Evolutionary conservation across 176 grass and related monocot genomes (phyloP), one percentile per base, ranked within the genome.

Genomic region (Paspalum notatum): DNA sequence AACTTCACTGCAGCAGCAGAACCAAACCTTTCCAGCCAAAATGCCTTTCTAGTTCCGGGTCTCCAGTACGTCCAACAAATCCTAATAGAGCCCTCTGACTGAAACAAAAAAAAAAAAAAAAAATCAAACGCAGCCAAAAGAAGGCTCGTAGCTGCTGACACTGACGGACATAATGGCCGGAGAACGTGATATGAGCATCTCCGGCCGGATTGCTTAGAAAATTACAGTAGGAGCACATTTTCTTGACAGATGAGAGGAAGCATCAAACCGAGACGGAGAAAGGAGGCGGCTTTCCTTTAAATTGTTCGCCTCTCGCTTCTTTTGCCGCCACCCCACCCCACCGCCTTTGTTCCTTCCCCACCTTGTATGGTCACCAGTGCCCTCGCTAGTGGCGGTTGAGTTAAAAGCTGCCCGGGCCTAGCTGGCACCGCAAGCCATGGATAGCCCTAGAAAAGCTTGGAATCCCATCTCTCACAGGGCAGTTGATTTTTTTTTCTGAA

Each of bases 341-440:
- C 88, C 41, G 40, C 72, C 69, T 94, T 92, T 92, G 91, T 90
- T 94, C 89, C 86, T 79, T 90, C 32, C 85, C 87, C 89, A 92
- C 87, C 87, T 75, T 73, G 74, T 51, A 80, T 92, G 85, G 87
- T 86, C 86, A 81, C 74, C 84, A 85, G 78, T n/a, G 25, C 58
- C 54, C 17, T 63, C 63, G 72, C 59, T 93, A 90, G 87, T 85
- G 88, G 72, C 24, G 83, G 80, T 83, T 44, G 88, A 85, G 88
- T 85, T 91, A 80, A 87, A 93, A 93, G 81, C 86, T 73, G 68
- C 45, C 47, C 65, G 8, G 45, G 85, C 75, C 79, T 27, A 81
- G 62, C 68, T 89, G 76, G 73, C 77, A 59, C 53, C 83, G 82
- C 65, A 69, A 84, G 62, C 52, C 70, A 84, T 69, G 51, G 9